These are phyloP conservation scores for Cladorrhinum sp. DNA, from an alignment of 2,329 filamentous ascomycete genomes.

Conservation along the genomic window DNA sequence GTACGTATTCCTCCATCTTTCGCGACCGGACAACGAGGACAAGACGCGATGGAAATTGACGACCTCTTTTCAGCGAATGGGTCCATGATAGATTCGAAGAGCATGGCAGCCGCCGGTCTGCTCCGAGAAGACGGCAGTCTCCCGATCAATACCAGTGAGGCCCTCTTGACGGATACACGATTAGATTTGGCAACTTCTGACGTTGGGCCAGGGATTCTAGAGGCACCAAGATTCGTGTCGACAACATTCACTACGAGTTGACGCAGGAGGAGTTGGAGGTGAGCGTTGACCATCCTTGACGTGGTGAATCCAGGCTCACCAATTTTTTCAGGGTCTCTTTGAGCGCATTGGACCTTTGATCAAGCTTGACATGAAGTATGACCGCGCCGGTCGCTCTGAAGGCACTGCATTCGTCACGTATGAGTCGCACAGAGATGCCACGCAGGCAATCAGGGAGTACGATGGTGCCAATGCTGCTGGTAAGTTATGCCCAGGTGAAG, in stretches of 20 bases:
- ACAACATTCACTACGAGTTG: slow-evolving; percentile 90
- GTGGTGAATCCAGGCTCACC: slow-evolving; percentile 27
- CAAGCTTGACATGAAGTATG: slow-evolving; percentile 72
- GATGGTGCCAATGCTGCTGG: slow-evolving; percentile 89
- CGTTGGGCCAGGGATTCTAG: slow-evolving; percentile 43
- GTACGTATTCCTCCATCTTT: slow-evolving; percentile 44
- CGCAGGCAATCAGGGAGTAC: slow-evolving; percentile 72
- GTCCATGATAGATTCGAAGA: slow-evolving; percentile 89
- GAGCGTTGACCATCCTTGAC: slow-evolving; percentile 23
- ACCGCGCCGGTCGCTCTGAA: slow-evolving; percentile 83
- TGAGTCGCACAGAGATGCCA: slow-evolving; percentile 65
- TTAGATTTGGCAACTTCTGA: slow-evolving; percentile 11
- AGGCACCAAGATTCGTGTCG: slow-evolving; percentile 73
- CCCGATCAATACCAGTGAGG: slow-evolving; percentile 34
- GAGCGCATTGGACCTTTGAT: slow-evolving; percentile 68
- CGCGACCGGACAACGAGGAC: not conserved
- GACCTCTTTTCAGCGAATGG: slow-evolving; percentile 66
- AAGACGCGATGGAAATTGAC: slow-evolving; percentile 26
- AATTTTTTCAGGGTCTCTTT: slow-evolving; percentile 66
- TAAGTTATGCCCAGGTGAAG: slow-evolving; percentile 30
- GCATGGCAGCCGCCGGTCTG: slow-evolving; percentile 46
- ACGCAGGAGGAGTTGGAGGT: slow-evolving; percentile 81
- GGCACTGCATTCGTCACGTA: slow-evolving; percentile 84
- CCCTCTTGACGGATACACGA: not conserved
- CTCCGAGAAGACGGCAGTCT: slow-evolving; percentile 29